phyloP scores from a whole-genome alignment of 352 stramenopile genomes.

The Albugo candida region DNA sequence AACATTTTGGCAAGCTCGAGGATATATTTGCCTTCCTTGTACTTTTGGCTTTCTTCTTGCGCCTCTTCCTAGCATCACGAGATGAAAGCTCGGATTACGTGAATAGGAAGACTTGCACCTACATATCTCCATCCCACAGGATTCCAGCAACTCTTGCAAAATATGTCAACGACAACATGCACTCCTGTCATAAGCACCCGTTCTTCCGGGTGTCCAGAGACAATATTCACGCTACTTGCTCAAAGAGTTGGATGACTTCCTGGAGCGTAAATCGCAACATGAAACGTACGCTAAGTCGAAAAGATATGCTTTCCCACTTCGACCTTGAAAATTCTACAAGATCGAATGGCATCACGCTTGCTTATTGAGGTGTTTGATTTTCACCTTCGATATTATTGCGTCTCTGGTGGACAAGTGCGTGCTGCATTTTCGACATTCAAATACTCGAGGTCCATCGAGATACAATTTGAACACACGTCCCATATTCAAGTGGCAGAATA shows the following conservation, averaged over 20 bases:
- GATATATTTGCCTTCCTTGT: slow-evolving; percentile 95
- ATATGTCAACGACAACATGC: slow-evolving; percentile 87
- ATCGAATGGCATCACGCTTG: background rate
- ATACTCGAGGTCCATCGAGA: slow-evolving; percentile 79
- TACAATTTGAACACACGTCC: slow-evolving; percentile 79
- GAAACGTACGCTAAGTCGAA: slow-evolving; percentile 70
- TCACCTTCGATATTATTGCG: slow-evolving; percentile 89
- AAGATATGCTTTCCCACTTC: slow-evolving; percentile 80
- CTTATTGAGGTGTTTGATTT: slow-evolving; percentile 2
- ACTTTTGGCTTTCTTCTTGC: slow-evolving; percentile 86
- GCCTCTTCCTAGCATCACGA: slow-evolving; percentile 47
- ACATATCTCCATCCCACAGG: slow-evolving; percentile 91
- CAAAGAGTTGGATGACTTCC: background rate
- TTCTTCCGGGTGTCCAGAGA: slow-evolving; percentile 71
- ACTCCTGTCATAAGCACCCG: slow-evolving; percentile 86
- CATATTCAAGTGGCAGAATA: slow-evolving; percentile 13
- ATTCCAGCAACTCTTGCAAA: slow-evolving; percentile 82
- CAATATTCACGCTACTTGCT: slow-evolving; percentile 65
- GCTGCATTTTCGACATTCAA: slow-evolving; percentile 79
- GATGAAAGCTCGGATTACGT: background rate
- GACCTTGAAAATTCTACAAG: slow-evolving; percentile 53
- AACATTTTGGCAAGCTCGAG: slow-evolving; percentile 87
- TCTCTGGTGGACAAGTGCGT: slow-evolving; percentile 83
- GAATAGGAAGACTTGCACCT: slow-evolving; percentile 3
- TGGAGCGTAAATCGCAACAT: background rate